Evolutionary conservation across 305 asterid species (phyloP).

Genomic region (Fraxinus velutina): DNA sequence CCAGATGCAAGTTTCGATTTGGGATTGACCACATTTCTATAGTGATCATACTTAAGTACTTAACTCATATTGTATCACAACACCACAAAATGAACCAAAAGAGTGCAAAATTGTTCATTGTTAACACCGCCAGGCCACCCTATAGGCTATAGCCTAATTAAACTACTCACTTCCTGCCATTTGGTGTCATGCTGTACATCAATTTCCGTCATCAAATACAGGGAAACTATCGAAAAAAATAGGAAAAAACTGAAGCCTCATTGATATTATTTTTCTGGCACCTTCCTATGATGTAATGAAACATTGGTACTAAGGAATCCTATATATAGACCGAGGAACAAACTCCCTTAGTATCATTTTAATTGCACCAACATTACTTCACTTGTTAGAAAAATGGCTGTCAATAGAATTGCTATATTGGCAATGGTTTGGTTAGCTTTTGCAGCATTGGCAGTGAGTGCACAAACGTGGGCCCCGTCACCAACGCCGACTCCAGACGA

Average conservation of each 20-base stretch:
- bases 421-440: slow-evolving; percentile 11
- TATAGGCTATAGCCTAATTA: not conserved
- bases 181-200: not conserved
- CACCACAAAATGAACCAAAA: not conserved
- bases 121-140: slow-evolving; percentile 12
- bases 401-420: slow-evolving; percentile 18
- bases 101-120: slow-evolving; percentile 3
- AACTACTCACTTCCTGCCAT: not conserved
- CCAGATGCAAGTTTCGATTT: not conserved
- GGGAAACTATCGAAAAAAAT: not conserved
- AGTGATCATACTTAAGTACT: not conserved
- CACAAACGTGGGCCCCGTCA: slow-evolving; percentile 16
- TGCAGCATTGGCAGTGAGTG: slow-evolving; percentile 20
- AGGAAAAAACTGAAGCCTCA: not conserved
- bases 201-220: not conserved
- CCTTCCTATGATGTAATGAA: not conserved
- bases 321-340: slow-evolving; percentile 20
- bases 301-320: not conserved
- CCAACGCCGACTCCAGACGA: slow-evolving; percentile 12
- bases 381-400: slow-evolving; percentile 21
- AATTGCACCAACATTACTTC: not conserved
- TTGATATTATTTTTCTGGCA: not conserved
- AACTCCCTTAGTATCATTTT: not conserved
- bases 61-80: not conserved
- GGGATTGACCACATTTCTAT: not conserved